Percentiles rank a stretch among this genome's conserved stretches.
Conservation (phyloP, 2,329 filamentous ascomycete species). For the Alternaria arborescens region DNA sequence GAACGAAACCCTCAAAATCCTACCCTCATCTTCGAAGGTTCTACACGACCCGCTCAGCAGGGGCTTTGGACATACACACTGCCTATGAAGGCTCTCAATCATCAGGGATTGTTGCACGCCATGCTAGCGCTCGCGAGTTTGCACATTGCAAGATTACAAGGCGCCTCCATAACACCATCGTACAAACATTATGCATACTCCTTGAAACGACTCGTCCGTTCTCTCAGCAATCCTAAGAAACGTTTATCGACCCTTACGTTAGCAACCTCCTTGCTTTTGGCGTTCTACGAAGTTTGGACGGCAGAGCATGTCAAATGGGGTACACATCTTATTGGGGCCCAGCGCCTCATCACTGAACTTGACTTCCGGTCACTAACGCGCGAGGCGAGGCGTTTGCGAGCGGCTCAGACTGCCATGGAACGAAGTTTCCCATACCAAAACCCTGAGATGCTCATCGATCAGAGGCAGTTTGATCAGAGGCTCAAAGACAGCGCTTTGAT, state of each 20-base stretch:
- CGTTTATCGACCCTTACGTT: conserved; percentile 81
- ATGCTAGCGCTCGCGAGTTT: conserved; percentile 87
- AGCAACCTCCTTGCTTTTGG: conserved; percentile 85
- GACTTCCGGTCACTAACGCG: conserved; percentile 78
- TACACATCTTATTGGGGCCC: conserved; percentile 85
- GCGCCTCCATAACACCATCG: conserved; percentile 77
- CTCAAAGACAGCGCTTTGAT: conserved; percentile 58
- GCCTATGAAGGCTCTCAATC: conserved; percentile 78
- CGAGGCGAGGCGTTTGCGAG: conserved; percentile 72
- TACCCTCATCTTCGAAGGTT: conserved; percentile 68
- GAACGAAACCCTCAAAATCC: conserved; percentile 83
- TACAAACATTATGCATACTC: conserved; percentile 92
- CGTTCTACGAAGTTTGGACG: conserved; percentile 93
- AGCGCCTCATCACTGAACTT: conserved; percentile 82
- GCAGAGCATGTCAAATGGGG: conserved; percentile 97
- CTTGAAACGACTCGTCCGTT: conserved; percentile 77
- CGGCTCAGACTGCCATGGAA: conserved; percentile 55
- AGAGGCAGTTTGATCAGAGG: conserved; percentile 36
- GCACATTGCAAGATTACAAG: conserved; percentile 85
- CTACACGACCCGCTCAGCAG: conserved; percentile 41
- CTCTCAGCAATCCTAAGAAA: conserved; percentile 74
- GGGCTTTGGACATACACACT: conserved; percentile 76
- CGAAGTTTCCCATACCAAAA: conserved; percentile 43
- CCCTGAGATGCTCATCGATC: conserved; percentile 43
- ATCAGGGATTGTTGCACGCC: conserved; percentile 88